Evolutionary conservation across 2,329 filamentous ascomycete genomes (phyloP).

Genomic region (Aspergillus udagawae): DNA sequence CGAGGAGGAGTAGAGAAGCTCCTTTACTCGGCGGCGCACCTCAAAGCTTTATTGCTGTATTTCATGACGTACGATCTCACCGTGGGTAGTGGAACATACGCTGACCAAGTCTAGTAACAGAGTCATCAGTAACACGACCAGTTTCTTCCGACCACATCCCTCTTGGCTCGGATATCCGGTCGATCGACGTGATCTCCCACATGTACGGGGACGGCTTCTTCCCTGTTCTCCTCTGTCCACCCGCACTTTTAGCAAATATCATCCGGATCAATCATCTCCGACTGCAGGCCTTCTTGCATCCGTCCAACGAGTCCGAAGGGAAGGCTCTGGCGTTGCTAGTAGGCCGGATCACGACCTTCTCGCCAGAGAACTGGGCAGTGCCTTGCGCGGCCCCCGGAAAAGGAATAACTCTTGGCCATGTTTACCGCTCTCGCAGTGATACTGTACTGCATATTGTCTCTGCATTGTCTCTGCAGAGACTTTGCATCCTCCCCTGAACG

Average conservation of each 20-base stretch:
- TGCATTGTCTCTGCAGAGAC: too few relatives aligned
- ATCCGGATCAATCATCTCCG: slow-evolving; percentile 7
- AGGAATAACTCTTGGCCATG: slow-evolving; percentile 2
- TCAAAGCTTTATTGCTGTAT: slow-evolving; percentile 2
- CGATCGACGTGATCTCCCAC: not conserved
- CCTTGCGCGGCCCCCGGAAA: not conserved
- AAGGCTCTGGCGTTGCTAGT: slow-evolving; percentile 1
- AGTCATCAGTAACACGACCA: slow-evolving; percentile 8
- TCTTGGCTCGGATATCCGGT: not conserved
- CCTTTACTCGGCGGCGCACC: not conserved
- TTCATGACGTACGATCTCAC: slow-evolving; percentile 4
- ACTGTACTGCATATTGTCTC: slow-evolving; percentile 5
- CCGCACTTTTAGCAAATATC: slow-evolving; percentile 1
- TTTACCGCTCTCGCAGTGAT: slow-evolving; percentile 6
- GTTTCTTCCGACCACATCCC: slow-evolving; percentile 2
- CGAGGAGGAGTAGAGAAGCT: slow-evolving; percentile 3
- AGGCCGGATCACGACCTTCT: slow-evolving; percentile 2
- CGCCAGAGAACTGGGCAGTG: not conserved
- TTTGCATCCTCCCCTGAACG: not conserved
- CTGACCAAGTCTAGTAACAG: not conserved
- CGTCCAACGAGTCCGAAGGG: not conserved
- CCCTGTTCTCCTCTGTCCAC: slow-evolving; percentile 3
- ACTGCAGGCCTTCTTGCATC: not conserved
- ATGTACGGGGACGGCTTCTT: slow-evolving; percentile 5
- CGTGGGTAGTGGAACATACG: not conserved